Evolutionary conservation across 2,329 filamentous ascomycete species (phyloP), one percentile per base, ranked within the genome.

Genomic region (Arthrocladium fulminans): DNA sequence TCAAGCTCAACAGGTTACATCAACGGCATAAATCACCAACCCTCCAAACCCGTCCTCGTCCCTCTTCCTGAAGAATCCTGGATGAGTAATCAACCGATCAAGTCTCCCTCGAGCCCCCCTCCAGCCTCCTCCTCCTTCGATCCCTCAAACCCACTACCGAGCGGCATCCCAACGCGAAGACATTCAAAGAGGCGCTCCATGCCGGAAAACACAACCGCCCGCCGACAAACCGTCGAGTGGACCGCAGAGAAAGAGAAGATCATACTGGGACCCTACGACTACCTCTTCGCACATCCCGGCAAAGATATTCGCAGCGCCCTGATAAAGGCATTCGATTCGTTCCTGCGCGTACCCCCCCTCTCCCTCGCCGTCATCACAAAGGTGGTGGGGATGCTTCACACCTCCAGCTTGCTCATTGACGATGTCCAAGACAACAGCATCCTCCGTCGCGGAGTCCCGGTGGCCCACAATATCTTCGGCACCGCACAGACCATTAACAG

Each of bases 1-100:
- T 87, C 81, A 39, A 88, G 84, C 48, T 86, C 83, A 1, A 80
- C 77, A 49, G 73, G 74, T 54, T 71, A 74, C 53, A 55, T 60
- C 53, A 67, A 64, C 58, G 60, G 61, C 48, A 55, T 58, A 25
- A 47, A 50, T 23, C 51, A 60, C 47, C 59, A 59, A 59, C 46
- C 57, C 29, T 57, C 56, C 15, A 60, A 57, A 49, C 62, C 70
- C 29, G 68, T 74, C 22, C 65, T 81, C 19, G 72, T 68, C 17
- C 71, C 77, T 29, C 72, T 84, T 20, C 66, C 77, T 19, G 83
- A 86, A 61, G 72, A 72, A 48, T 73, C 81, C 67, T 83, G 77
- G 81, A 69, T 80, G 45, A 66, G 67, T 51, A 69, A 74, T 56
- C 22, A 42, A n/a, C 22, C 39, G 6, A 42, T 42, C 39, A 59